phyloP scores from a whole-genome alignment of 495 filamentous ascomycete genomes.

The Penicillium samsonianum region DNA sequence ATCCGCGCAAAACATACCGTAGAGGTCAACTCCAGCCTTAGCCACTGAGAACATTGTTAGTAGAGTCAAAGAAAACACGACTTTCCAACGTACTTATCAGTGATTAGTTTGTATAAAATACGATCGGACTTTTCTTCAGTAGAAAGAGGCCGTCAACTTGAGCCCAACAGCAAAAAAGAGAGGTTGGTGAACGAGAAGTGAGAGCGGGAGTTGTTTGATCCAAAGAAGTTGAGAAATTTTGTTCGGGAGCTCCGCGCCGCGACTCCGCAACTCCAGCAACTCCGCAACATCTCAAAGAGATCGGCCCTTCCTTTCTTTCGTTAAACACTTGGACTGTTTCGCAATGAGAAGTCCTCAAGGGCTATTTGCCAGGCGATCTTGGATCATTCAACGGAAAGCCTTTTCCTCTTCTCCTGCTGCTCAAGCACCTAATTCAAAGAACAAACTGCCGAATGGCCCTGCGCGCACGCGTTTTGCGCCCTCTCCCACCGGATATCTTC shows the following conservation, averaged over 20 bases:
- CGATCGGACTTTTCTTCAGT: not conserved
- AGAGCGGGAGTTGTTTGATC: slow-evolving; percentile 15
- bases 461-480: slow-evolving; percentile 93
- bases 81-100: slow-evolving; percentile 7
- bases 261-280: slow-evolving; percentile 27
- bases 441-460: slow-evolving; percentile 57
- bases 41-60: slow-evolving; percentile 40
- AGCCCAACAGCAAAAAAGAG: not conserved
- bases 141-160: not conserved
- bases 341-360: slow-evolving; percentile 32
- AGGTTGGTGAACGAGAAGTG: slow-evolving; percentile 6
- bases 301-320: not conserved
- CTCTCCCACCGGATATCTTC: slow-evolving; percentile 90
- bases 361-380: slow-evolving; percentile 40
- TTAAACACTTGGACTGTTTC: not conserved
- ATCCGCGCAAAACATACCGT: slow-evolving; percentile 34
- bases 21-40: slow-evolving; percentile 44
- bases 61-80: slow-evolving; percentile 7
- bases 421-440: slow-evolving; percentile 35
- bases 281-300: slow-evolving; percentile 10
- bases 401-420: slow-evolving; percentile 34
- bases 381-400: slow-evolving; percentile 44
- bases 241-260: slow-evolving; percentile 31
- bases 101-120: not conserved
- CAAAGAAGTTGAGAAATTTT: slow-evolving; percentile 29